phyloP scores from a whole-genome alignment of 352 stramenopile species.

The Pythium pectinolyticum region DNA sequence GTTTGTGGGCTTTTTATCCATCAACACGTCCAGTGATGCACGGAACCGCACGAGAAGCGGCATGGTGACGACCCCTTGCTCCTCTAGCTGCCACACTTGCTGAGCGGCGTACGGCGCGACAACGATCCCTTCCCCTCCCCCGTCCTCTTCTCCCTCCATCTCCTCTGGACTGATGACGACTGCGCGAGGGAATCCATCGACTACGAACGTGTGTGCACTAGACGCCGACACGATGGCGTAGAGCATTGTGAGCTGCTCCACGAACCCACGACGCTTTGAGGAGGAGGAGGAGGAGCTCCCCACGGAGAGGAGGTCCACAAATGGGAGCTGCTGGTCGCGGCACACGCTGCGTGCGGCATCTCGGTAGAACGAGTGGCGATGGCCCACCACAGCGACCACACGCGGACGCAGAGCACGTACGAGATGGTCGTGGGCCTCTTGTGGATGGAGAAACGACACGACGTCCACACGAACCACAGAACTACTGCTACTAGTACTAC shows the following conservation, averaged over 20 bases:
- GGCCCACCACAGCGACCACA: slow-evolving; percentile 38
- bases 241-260: slow-evolving; percentile 12
- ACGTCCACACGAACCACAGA: slow-evolving; percentile 19
- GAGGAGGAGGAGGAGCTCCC: too few relatives aligned
- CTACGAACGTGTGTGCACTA: slow-evolving; percentile 27
- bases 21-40: slow-evolving; percentile 42
- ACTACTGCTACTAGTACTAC: too few relatives aligned
- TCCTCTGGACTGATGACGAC: too few relatives aligned
- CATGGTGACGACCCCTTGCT: slow-evolving; percentile 28
- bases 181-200: slow-evolving; percentile 47
- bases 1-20: slow-evolving; percentile 32
- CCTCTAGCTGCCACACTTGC: slow-evolving; percentile 47
- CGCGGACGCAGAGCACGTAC: slow-evolving; percentile 25
- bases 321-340: slow-evolving; percentile 28
- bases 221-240: slow-evolving; percentile 29
- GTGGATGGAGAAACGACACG: slow-evolving; percentile 23
- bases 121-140: too few relatives aligned
- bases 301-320: slow-evolving; percentile 29
- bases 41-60: slow-evolving; percentile 39
- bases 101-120: slow-evolving; percentile 44
- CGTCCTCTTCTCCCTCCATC: neutral
- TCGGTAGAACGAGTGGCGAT: slow-evolving; percentile 54
- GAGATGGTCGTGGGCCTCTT: slow-evolving; percentile 15
- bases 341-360: slow-evolving; percentile 27
- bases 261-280: neutral